Evolutionary conservation across 2,329 filamentous ascomycete genomes (phyloP).

Genomic region (Fusarium sp.): DNA sequence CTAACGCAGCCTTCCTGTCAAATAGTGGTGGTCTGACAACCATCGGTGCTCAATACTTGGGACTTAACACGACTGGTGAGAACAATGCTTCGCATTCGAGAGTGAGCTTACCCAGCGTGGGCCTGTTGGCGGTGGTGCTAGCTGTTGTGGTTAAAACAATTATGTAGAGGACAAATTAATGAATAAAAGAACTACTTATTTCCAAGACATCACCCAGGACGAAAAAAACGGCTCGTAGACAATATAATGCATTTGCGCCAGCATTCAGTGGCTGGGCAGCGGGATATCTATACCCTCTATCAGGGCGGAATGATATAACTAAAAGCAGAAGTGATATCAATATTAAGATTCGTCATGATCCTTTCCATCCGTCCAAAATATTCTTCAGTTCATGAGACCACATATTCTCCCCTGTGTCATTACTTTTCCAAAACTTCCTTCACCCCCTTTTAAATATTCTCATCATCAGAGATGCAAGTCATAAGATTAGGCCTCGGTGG

Average conservation of each 20-base stretch:
- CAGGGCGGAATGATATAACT: constrained; percentile 25
- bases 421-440: background rate
- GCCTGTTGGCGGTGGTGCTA: constrained; percentile 7
- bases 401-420: background rate
- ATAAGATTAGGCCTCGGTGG: constrained; percentile 37
- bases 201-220: background rate
- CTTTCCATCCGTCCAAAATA: background rate
- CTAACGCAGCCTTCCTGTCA: constrained; percentile 76
- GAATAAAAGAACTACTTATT: background rate
- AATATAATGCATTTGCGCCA: constrained; percentile 9
- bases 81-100: constrained; percentile 28
- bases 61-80: constrained; percentile 58
- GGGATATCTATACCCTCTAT: constrained; percentile 39
- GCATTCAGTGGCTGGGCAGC: background rate
- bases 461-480: background rate
- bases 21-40: constrained; percentile 75
- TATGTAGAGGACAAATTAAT: background rate
- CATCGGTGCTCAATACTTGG: constrained; percentile 82
- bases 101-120: background rate
- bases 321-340: constrained; percentile 27
- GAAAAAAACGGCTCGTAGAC: background rate
- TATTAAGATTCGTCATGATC: constrained; percentile 2
- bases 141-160: background rate
- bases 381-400: constrained; percentile 3
- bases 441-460: background rate